Base-by-base conservation (phyloP, 805 yeast species). In the Cyberlindnera euphorbiiphila region DNA sequence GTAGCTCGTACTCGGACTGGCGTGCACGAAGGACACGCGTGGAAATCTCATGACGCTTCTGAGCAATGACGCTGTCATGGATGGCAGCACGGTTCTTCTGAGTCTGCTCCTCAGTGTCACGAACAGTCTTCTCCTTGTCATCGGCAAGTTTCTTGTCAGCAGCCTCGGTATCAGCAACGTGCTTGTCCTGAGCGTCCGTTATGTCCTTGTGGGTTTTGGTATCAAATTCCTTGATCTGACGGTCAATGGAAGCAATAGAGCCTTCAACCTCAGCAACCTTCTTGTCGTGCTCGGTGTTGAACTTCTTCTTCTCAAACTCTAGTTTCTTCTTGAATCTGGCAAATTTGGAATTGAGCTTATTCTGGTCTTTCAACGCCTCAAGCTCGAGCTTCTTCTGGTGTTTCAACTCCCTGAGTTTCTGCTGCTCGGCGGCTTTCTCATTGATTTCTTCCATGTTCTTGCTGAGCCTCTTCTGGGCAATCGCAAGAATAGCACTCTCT, bases 261-360 rank as follows among this genome's bases (percentile, higher is more conserved):
- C 32, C 24, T 36, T 54, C 57, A 23, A 54, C 19, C 10, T 47
- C 51, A 6, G 50, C 36, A 16, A 53, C 42, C 17, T 42, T 32
- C 14, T 36, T 36, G 9, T 40, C 43, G 20, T 54, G 53, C 6
- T 43, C 34, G 19, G 39, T 35, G 30, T 18, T 24, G 35, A 54
- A 45, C 11, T 39, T 35, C 30, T 39, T 47, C 36, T 45, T 49
- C 32, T 54, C 55, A 6, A 41, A 14, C 12, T 54, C 57, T 17
- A 55, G 34, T 33, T 54, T 54, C 43, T 46, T 49, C 40, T 55
- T 55, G 40, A 54, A 55, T 26, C 41, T 52, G 13, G 50, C 44
- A 31, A 55, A 55, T 21, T 27, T 48, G 7, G 57, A 53, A 30
- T 51, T 48, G 12, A 49, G 23, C 32, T 53, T 54, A 22, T 32